A percentile compares a stretch with the other conserved stretches of the same genome.
These are phyloP conservation scores for Phanerodontia chrysosporium DNA, from an alignment of 768 basidiomycete species.

Conservation along the genomic window DNA sequence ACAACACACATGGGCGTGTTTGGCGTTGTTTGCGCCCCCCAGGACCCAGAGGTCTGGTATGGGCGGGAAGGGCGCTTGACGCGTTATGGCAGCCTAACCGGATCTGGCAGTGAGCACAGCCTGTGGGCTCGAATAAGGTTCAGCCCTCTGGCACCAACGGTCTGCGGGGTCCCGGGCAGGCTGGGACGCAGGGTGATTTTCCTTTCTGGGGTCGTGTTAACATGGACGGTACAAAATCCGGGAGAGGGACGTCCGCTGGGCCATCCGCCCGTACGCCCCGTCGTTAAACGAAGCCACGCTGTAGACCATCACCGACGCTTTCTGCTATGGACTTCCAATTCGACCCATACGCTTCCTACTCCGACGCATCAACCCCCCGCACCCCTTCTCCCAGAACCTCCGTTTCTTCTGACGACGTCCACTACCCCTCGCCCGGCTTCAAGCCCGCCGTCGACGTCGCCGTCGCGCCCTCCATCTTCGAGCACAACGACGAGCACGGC, in stretches of 20 bases:
- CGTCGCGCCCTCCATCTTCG: conserved; percentile 49
- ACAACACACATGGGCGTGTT: conserved; percentile 2
- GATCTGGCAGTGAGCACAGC: conserved; percentile 10
- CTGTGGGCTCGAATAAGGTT: conserved; percentile 4
- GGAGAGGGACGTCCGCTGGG: conserved; percentile 1
- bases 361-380: conserved; percentile 65
- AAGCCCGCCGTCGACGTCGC: conserved; percentile 41
- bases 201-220: conserved; percentile 4
- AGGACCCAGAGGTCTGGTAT: conserved; percentile 8
- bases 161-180: background rate
- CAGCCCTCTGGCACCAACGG: conserved; percentile 8
- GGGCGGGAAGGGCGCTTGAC: conserved; percentile 11
- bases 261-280: conserved; percentile 1
- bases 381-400: conserved; percentile 62
- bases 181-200: background rate
- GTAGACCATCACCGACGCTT: background rate
- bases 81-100: conserved; percentile 5
- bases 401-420: conserved; percentile 32
- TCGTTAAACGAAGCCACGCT: conserved; percentile 1
- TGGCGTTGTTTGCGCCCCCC: too few species aligned
- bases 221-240: conserved; percentile 6
- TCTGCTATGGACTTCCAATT: conserved; percentile 44
- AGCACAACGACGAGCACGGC: conserved; percentile 38
- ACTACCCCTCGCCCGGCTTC: conserved; percentile 30
- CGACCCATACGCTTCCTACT: conserved; percentile 61